Percentiles rank a stretch among this genome's conserved stretches.
Evolutionary conservation across 352 stramenopile genomes (phyloP).

Genomic region (Globisporangium takayamanum): DNA sequence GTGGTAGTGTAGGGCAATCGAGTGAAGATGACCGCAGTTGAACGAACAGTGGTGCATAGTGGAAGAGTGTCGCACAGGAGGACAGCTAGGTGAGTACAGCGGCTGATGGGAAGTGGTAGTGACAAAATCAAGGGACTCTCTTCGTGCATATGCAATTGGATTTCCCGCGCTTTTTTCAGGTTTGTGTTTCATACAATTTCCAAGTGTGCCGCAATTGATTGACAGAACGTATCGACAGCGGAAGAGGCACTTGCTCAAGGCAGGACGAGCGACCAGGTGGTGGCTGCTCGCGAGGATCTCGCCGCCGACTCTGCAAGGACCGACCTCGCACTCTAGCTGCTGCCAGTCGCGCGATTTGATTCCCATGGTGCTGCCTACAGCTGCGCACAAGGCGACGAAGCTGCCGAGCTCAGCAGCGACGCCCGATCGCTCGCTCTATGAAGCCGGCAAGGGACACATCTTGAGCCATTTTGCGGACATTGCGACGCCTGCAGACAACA

Average conservation of each 20-base stretch:
- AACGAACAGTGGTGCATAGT: too few species aligned
- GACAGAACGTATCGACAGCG: not conserved
- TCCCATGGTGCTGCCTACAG: conserved; percentile 14
- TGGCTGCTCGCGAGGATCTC: conserved; percentile 4
- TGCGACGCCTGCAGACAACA: conserved; percentile 22
- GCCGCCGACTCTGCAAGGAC: too few species aligned
- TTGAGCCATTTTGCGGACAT: conserved; percentile 58
- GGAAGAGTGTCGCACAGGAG: too few species aligned
- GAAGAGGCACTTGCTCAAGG: not conserved
- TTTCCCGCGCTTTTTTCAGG: conserved; percentile 14
- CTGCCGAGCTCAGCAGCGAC: conserved; percentile 1
- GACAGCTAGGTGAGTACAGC: too few species aligned
- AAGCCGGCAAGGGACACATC: conserved; percentile 49
- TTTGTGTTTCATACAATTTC: not conserved
- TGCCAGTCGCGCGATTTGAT: not conserved
- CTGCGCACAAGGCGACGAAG: conserved; percentile 4
- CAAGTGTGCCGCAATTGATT: not conserved
- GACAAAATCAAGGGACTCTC: not conserved
- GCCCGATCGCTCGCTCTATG: conserved; percentile 24
- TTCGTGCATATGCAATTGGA: not conserved
- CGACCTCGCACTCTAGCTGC: not conserved
- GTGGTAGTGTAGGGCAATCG: not conserved
- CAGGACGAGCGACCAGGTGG: not conserved
- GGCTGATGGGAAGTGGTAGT: not conserved
- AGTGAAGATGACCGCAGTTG: too few species aligned